Percentiles rank a stretch among this genome's conserved stretches.
These are phyloP conservation scores for Phytopythium litorale DNA, from an alignment of 352 stramenopile species.

Conservation along the genomic window DNA sequence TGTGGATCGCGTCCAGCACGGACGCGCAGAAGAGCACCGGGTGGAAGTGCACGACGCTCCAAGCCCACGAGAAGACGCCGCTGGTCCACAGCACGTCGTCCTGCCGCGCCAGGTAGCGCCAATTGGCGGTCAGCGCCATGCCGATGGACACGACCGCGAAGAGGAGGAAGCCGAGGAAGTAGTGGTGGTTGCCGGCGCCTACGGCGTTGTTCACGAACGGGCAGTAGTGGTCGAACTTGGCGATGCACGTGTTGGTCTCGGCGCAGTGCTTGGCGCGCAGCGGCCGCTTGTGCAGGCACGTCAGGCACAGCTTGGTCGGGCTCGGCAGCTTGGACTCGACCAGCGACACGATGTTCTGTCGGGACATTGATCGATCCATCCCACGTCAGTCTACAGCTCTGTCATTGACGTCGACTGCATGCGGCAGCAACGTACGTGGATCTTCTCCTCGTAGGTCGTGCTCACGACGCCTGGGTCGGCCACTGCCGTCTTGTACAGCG, in stretches of 20 bases:
- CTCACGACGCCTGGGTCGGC: conserved; percentile 58
- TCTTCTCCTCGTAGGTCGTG: conserved; percentile 66
- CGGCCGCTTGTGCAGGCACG: conserved; percentile 70
- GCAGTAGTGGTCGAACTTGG: conserved; percentile 85
- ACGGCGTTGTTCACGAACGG: conserved; percentile 92
- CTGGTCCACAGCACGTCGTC: conserved; percentile 15
- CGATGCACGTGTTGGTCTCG: conserved; percentile 74
- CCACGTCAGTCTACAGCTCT: background rate
- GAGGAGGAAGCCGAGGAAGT: conserved; percentile 92
- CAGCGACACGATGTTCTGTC: conserved; percentile 58
- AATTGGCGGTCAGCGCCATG: conserved; percentile 43
- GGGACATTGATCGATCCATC: background rate
- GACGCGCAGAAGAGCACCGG: conserved; percentile 51
- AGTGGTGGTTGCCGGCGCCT: conserved; percentile 92
- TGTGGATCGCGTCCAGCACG: conserved; percentile 48
- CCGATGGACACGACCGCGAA: conserved; percentile 56
- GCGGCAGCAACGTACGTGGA: conserved; percentile 23
- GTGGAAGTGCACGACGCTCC: conserved; percentile 58
- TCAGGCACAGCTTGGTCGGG: conserved; percentile 74
- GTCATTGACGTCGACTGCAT: background rate
- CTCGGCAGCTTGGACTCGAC: conserved; percentile 73
- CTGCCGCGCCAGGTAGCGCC: conserved; percentile 23
- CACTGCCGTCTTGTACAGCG: conserved; percentile 49
- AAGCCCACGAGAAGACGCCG: conserved; percentile 25
- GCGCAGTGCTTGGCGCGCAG: conserved; percentile 77